These are phyloP conservation scores for Penicillium diatomitis DNA, from an alignment of 495 filamentous ascomycete genomes.

Conservation along the genomic window DNA sequence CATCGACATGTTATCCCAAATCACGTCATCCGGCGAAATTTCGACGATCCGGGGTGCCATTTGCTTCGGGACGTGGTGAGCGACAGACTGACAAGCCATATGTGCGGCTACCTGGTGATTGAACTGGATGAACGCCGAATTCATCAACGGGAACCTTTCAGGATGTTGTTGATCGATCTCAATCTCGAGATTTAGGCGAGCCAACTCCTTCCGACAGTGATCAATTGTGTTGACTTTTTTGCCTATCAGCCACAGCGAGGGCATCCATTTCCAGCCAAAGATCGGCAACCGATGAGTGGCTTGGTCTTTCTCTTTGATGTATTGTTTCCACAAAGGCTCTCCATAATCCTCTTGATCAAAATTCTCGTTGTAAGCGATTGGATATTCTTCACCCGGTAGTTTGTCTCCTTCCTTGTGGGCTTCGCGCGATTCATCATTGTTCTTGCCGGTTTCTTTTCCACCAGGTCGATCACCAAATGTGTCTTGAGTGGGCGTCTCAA, in stretches of 20 bases:
- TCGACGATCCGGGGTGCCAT: slow-evolving; percentile 92
- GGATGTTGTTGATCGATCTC: slow-evolving; percentile 81
- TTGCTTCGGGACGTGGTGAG: slow-evolving; percentile 83
- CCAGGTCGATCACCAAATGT: slow-evolving; percentile 6
- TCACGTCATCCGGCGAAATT: slow-evolving; percentile 85
- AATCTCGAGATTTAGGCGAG: slow-evolving; percentile 85
- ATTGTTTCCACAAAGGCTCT: slow-evolving; percentile 73
- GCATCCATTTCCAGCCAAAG: slow-evolving; percentile 75
- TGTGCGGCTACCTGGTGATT: slow-evolving; percentile 96
- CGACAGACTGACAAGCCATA: slow-evolving; percentile 92
- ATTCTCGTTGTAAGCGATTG: slow-evolving; percentile 57
- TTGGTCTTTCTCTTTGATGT: slow-evolving; percentile 70
- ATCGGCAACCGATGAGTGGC: slow-evolving; percentile 77
- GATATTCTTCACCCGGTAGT: slow-evolving; percentile 51
- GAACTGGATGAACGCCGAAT: slow-evolving; percentile 97
- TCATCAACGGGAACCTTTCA: slow-evolving; percentile 89
- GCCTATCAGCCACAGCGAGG: slow-evolving; percentile 67
- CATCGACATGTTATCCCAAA: slow-evolving; percentile 98
- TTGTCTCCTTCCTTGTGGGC: slow-evolving; percentile 28
- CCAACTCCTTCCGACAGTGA: slow-evolving; percentile 79
- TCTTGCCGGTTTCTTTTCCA: slow-evolving; percentile 12
- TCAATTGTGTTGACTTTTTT: slow-evolving; percentile 95
- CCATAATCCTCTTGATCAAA: slow-evolving; percentile 53
- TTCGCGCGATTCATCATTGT: slow-evolving; percentile 8
- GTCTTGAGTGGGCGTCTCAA: slow-evolving; percentile 19